Evolutionary conservation across 257 asterid species (phyloP), one percentile per base, ranked within the genome.

Genomic region (Osmanthus fragrans): DNA sequence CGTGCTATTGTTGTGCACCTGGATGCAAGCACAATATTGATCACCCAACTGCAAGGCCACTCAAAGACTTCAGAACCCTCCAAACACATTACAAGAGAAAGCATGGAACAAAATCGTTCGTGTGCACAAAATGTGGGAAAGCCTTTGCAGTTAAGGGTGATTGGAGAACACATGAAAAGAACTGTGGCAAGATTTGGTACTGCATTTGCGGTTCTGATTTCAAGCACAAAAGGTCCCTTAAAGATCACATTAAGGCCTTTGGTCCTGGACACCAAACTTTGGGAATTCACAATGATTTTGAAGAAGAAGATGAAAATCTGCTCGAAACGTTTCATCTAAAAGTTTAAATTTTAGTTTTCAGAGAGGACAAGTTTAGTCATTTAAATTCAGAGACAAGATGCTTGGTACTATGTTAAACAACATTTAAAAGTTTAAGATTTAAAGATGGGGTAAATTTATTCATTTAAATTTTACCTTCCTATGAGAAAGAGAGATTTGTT

Each of bases 51-150:
- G 84, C 94, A 0, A 80, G 88, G 23, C 93, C 94, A 18, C 87
- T 93, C 71, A 93, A 93, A 68, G 97, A 93, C 25, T 93, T 93
- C 85, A 79, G 94, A 69, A 93, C 96, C 75, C 96, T 93, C 32
- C 97, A 91, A 72, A 91, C 97, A 2, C 97, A 93, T 76, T 93
- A 93, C 92, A 93, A 93, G 77, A 88, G 97, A 49, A 93, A 93
- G 80, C 97, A 93, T 66, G 97, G 97, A 0, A 21, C 73, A 4
- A 93, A 93, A 75, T 92, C 94, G 12, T 93, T 93, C 73, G 76
- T 45, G 77, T 93, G 97, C 84, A 60, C 91, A 4, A 91, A 89
- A 69, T 93, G 97, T 33, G 88, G 84, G 8, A 93, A 93, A 45
- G 90, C 89, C 1, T 91, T 87, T 40, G 97, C 97, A 0, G 97